A percentile compares a stretch with the other conserved stretches of the same genome.
These are phyloP conservation scores for Luffa aegyptiaca DNA, from an alignment of 306 rosid species.

Conservation along the genomic window DNA sequence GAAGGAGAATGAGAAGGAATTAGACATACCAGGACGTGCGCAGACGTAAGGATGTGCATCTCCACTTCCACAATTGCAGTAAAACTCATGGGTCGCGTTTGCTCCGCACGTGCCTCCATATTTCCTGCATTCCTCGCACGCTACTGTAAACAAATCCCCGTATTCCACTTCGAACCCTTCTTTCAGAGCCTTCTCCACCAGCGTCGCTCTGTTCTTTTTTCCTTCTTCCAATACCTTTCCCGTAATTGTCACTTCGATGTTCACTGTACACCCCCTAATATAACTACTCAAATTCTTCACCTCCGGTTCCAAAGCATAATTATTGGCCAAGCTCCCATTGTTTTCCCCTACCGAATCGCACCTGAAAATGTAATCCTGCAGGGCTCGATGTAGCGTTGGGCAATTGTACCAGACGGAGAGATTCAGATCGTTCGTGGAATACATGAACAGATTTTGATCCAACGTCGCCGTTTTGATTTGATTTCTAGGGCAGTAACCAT, in stretches of 20 bases:
- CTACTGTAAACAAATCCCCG: background rate
- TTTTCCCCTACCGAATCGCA: background rate
- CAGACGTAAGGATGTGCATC: background rate
- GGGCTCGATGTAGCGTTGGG: rapidly evolving
- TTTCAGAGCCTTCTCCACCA: background rate
- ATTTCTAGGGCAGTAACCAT: background rate
- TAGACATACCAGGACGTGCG: background rate
- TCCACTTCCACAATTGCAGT: background rate
- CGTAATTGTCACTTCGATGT: background rate
- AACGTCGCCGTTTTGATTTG: background rate
- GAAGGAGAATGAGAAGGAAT: background rate
- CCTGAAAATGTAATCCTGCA: background rate
- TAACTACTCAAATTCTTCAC: background rate
- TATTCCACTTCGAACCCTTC: background rate
- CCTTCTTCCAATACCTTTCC: background rate
- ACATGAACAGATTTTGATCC: background rate
- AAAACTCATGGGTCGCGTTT: background rate
- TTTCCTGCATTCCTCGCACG: background rate
- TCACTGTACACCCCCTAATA: background rate
- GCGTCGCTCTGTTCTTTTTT: background rate
- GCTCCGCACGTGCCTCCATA: background rate
- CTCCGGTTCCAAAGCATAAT: background rate
- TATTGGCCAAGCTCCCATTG: background rate
- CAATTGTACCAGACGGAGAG: constrained; percentile 14
- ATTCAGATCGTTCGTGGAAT: background rate